Conservation (phyloP, 1,139 yeast genomes). For the Taphrina wiesneri region DNA sequence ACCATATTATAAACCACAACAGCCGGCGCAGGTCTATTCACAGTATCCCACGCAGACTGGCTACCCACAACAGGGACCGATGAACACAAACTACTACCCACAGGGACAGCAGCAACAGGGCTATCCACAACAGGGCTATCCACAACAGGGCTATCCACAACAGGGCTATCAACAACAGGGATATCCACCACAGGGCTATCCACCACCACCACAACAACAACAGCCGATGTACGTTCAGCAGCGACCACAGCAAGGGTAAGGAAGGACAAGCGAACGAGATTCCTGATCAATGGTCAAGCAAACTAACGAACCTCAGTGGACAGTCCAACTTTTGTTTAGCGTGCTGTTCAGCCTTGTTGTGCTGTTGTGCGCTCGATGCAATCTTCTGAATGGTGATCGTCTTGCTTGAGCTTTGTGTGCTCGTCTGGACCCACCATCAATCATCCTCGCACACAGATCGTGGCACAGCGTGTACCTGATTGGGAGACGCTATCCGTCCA, state of each 20-base stretch:
- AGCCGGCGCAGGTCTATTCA: slow-evolving; percentile 13
- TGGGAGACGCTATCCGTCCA: neutral
- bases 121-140: slow-evolving; percentile 15
- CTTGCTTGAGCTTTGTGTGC: too few species aligned
- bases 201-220: slow-evolving; percentile 1
- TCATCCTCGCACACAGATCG: neutral
- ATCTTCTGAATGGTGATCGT: slow-evolving; percentile 16
- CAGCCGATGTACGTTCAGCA: slow-evolving; percentile 17
- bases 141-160: slow-evolving; percentile 21
- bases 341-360: slow-evolving; percentile 18
- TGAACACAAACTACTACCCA: neutral
- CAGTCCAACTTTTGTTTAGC: slow-evolving; percentile 21
- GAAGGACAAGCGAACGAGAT: neutral
- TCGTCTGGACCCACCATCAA: neutral
- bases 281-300: neutral
- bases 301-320: neutral
- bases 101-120: slow-evolving; percentile 25
- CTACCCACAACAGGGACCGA: neutral
- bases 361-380: slow-evolving; percentile 31
- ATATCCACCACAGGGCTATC: slow-evolving; percentile 13
- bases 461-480: neutral
- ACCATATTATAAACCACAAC: slow-evolving; percentile 15
- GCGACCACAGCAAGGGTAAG: neutral
- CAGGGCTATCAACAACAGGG: slow-evolving; percentile 9
- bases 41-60: slow-evolving; percentile 27